A percentile compares a stretch with the other conserved stretches of the same genome.
Conservation (phyloP, 2,329 filamentous ascomycete genomes). For the Scytalidium sp. region DNA sequence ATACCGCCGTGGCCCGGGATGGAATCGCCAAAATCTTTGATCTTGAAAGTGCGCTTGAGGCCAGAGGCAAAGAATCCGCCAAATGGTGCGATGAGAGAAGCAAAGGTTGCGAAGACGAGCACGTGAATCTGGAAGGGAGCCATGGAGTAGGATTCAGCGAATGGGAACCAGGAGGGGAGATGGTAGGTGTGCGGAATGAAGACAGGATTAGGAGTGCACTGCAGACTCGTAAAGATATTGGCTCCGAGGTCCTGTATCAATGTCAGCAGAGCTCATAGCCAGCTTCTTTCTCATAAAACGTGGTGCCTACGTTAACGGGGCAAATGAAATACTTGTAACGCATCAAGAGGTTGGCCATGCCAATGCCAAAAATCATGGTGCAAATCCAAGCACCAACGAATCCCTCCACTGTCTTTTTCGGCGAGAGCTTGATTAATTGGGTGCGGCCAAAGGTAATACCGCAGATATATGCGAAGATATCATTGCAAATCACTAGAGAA, state of each 20-base stretch:
- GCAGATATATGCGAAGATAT: conserved; percentile 97
- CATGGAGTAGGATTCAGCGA: conserved; percentile 69
- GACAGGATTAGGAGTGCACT: conserved; percentile 88
- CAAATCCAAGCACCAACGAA: conserved; percentile 97
- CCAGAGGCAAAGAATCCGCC: conserved; percentile 98
- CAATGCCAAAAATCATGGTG: conserved; percentile 81
- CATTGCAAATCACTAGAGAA: conserved; percentile 94
- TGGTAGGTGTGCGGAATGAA: conserved; percentile 77
- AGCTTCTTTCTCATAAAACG: no score
- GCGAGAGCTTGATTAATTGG: conserved; percentile 94
- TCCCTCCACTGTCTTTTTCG: conserved; percentile 98
- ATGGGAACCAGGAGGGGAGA: conserved; percentile 69
- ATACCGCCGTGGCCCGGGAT: conserved; percentile 98
- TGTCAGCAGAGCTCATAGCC: conserved; percentile 30
- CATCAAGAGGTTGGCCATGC: conserved; percentile 80
- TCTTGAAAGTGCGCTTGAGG: conserved; percentile 97
- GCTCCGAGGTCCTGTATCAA: conserved; percentile 70
- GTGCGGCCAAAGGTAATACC: conserved; percentile 96
- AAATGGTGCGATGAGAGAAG: conserved; percentile 94
- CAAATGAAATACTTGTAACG: conserved; percentile 97
- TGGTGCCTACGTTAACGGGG: conserved; percentile 86
- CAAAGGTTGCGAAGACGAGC: conserved; percentile 85
- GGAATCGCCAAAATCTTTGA: conserved; percentile 98
- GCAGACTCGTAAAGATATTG: conserved; percentile 85
- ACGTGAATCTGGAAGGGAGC: conserved; percentile 94